Percentiles rank a stretch among this genome's conserved stretches.
phyloP scores from a whole-genome alignment of 208 protist genomes.

The Wallacemonas collosoma region DNA sequence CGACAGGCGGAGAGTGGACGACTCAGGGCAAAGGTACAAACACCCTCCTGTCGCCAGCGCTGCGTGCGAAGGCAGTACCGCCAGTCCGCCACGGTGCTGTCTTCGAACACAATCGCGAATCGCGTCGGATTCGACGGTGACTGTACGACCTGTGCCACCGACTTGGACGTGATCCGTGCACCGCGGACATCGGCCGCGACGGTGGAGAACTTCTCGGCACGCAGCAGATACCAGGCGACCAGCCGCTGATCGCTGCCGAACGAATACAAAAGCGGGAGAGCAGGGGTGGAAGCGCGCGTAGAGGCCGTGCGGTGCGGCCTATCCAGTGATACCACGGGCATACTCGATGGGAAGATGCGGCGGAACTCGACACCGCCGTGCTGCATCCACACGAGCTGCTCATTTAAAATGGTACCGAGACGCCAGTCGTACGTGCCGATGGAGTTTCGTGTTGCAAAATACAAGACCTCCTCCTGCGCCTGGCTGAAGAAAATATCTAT shows the following conservation, averaged over 20 bases:
- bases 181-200: constrained; percentile 70
- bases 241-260: constrained; percentile 77
- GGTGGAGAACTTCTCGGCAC: constrained; percentile 46
- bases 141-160: constrained; percentile 64
- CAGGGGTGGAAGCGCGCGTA: neutral
- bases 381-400: constrained; percentile 69
- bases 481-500: constrained; percentile 86
- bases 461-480: constrained; percentile 68
- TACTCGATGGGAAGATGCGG: constrained; percentile 68
- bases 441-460: constrained; percentile 67
- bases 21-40: constrained; percentile 44
- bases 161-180: constrained; percentile 64
- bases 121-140: constrained; percentile 43
- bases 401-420: constrained; percentile 64
- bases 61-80: constrained; percentile 43
- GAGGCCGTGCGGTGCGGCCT: neutral
- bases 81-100: constrained; percentile 77
- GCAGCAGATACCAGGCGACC: constrained; percentile 65
- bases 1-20: constrained; percentile 50
- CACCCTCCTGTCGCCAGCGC: constrained; percentile 57
- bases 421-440: constrained; percentile 86
- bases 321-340: constrained; percentile 12
- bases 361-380: constrained; percentile 71
- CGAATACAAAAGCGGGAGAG: constrained; percentile 77
- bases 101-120: constrained; percentile 78